Percentiles rank a stretch among this genome's conserved stretches.
phyloP scores from a whole-genome alignment of 1,284 basidiomycete genomes.

The Puccinia hordei region DNA sequence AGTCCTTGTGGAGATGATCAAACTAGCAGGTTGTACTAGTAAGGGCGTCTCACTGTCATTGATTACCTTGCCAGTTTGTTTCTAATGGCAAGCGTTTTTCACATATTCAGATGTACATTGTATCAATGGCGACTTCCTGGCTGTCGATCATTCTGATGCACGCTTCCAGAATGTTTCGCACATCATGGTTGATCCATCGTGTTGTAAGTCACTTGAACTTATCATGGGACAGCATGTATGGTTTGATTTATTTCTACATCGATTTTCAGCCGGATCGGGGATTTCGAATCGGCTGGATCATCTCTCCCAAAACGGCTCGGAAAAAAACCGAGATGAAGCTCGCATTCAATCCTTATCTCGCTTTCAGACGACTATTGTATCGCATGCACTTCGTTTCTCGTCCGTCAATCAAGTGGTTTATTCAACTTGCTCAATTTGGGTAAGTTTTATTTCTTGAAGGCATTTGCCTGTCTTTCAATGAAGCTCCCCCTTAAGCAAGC shows the following conservation, averaged over 20 bases:
- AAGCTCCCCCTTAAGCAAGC: slow-evolving; percentile 36
- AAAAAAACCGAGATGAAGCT: slow-evolving; percentile 62
- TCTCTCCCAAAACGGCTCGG: slow-evolving; percentile 58
- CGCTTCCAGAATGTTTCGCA: slow-evolving; percentile 73
- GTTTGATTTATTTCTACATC: slow-evolving; percentile 43
- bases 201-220: slow-evolving; percentile 59
- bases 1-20: slow-evolving; percentile 79
- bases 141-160: slow-evolving; percentile 68
- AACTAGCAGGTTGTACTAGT: slow-evolving; percentile 73
- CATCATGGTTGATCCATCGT: slow-evolving; percentile 88
- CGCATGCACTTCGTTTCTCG: slow-evolving; percentile 90
- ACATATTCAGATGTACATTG: slow-evolving; percentile 66
- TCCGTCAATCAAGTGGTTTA: slow-evolving; percentile 46
- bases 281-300: slow-evolving; percentile 57
- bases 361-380: slow-evolving; percentile 90
- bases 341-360: slow-evolving; percentile 77
- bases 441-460: slow-evolving; percentile 1
- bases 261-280: slow-evolving; percentile 57
- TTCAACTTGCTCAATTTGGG: slow-evolving; percentile 48
- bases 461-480: background rate
- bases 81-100: background rate
- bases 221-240: background rate
- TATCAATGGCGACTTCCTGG: slow-evolving; percentile 76
- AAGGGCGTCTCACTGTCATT: slow-evolving; percentile 21
- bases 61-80: background rate